Conservation (phyloP, 176 grass and related monocot species). For the Avena sativa region DNA sequence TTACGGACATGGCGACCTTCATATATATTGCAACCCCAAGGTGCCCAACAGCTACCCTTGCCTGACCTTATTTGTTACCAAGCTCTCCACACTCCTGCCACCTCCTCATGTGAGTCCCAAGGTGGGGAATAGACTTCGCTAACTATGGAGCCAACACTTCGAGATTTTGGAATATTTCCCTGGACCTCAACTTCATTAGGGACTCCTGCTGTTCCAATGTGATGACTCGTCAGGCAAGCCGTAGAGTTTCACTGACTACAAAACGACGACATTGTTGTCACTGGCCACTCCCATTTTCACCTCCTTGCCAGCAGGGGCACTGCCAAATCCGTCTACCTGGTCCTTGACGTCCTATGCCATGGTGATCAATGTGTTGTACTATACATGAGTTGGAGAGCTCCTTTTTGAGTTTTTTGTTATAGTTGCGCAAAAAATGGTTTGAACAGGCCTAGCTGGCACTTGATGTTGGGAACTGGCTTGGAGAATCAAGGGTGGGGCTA, state of each 20-base stretch:
- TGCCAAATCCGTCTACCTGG: background rate
- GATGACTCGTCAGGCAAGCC: background rate
- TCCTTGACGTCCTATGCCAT: background rate
- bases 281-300: background rate
- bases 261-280: background rate
- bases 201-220: background rate
- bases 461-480: slow-evolving; percentile 13
- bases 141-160: background rate
- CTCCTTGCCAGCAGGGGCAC: background rate
- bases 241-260: background rate
- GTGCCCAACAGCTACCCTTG: background rate
- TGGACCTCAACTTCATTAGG: background rate
- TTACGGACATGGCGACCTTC: background rate
- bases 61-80: background rate
- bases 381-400: too few species aligned
- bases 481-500: background rate
- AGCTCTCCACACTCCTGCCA: slow-evolving; percentile 24
- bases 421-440: background rate
- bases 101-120: background rate
- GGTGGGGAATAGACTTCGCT: background rate
- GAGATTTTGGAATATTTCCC: background rate
- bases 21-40: slow-evolving; percentile 15
- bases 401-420: too few species aligned
- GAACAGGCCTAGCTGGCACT: background rate
- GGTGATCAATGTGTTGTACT: background rate